These are phyloP conservation scores for Chytridium lagenaria DNA, from an alignment of 371 early-diverging fungal species.

Conservation along the genomic window DNA sequence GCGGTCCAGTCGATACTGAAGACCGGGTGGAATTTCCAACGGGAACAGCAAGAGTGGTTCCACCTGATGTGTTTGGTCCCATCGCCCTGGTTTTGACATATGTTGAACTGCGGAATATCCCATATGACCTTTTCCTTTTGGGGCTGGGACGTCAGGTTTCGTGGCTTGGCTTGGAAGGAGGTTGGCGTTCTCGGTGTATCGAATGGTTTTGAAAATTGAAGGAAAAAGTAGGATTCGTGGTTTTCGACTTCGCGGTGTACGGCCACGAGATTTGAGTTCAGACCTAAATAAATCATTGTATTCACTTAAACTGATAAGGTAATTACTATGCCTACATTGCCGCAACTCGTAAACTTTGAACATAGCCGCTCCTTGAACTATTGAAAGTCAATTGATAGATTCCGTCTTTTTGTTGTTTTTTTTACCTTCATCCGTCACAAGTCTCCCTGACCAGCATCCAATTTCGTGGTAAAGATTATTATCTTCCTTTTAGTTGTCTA, in stretches of 20 bases:
- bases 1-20: background rate
- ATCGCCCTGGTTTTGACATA: no score
- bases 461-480: slow-evolving; percentile 24
- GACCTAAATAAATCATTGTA: slow-evolving; percentile 9
- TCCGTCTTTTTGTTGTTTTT: background rate
- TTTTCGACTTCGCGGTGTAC: slow-evolving; percentile 22
- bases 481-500: slow-evolving; percentile 4
- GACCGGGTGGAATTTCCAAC: slow-evolving; percentile 9
- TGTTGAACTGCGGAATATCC: no score
- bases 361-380: background rate
- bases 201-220: slow-evolving; percentile 25
- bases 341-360: background rate
- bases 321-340: slow-evolving; percentile 1
- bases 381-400: no score
- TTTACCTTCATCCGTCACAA: slow-evolving; percentile 12
- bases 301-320: background rate
- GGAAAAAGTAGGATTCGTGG: slow-evolving; percentile 23
- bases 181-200: slow-evolving; percentile 16
- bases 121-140: background rate
- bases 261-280: slow-evolving; percentile 16
- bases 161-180: background rate
- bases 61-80: no score
- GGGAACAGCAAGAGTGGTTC: background rate
- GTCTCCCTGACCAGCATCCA: slow-evolving; percentile 15
- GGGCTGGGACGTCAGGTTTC: background rate